Evolutionary conservation across 345 rosid species (phyloP), one percentile per base, ranked within the genome.

Genomic region (Mangifera indica): DNA sequence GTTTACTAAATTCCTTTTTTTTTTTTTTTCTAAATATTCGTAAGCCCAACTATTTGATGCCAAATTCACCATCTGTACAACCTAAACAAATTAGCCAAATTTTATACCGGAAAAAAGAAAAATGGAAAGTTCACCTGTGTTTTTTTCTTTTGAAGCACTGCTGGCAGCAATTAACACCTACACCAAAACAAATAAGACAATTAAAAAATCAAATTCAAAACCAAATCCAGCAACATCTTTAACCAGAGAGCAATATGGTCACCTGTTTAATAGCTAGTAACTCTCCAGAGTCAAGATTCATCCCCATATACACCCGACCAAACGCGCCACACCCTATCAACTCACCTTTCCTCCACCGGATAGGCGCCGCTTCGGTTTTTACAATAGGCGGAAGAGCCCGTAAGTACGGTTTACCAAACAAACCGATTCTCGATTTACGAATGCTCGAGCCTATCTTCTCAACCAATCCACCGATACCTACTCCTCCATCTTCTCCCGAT

Each of bases 341-440:
- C 84, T 89, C 91, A 40, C 93, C 96, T 74, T 90, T 93, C 73
- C 93, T 81, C 84, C 89, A 93, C 71, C 97, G 88, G 81, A 93
- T 86, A 75, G 83, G 74, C 60, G 89, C 81, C 25, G 92, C 72
- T 11, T 86, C 87, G 10, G 75, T 76, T 48, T 78, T 65, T 14
- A 17, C 65, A 13, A 70, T 66, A 63, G 81, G 66, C 25, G 87
- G 87, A 75, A 82, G 79, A 2, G 85, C 81, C 20, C 81, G 82
- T 2, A 77, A 65, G 25, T 84, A 67, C 20, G 89, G 79, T 40
- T 82, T 89, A 17, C 82, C 22, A 72, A 89, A 87, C 60, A 91
- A 82, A 60, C 87, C 88, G 66, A 93, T 81, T 59, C 90, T 76
- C n/a, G 98, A 91, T 81, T 84, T 88, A 0, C 93, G 90, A 62